phyloP scores from a whole-genome alignment of 1,284 basidiomycete species.

The Leucoagaricus sp. region DNA sequence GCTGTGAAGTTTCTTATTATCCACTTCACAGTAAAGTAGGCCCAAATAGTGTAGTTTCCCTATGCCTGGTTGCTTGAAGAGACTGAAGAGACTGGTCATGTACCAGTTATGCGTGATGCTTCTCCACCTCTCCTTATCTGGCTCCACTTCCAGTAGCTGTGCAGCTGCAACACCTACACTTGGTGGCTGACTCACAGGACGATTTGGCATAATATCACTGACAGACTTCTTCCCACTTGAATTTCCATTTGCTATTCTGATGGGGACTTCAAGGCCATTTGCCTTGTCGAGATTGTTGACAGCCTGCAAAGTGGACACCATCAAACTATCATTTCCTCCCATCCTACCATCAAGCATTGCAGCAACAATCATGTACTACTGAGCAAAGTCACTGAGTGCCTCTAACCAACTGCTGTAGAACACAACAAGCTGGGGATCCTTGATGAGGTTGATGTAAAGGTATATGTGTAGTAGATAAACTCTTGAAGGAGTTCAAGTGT shows the following conservation, averaged over 20 bases:
- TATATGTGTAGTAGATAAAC: slow-evolving; percentile 95
- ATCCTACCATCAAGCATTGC: slow-evolving; percentile 56
- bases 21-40: slow-evolving; percentile 78
- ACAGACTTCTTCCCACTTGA: slow-evolving; percentile 35
- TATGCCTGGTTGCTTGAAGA: slow-evolving; percentile 87
- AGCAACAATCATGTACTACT: slow-evolving; percentile 94
- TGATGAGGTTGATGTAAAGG: slow-evolving; percentile 88
- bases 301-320: slow-evolving; percentile 38
- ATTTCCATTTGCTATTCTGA: slow-evolving; percentile 26
- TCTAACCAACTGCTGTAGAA: slow-evolving; percentile 93
- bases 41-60: slow-evolving; percentile 96
- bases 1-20: slow-evolving; percentile 81
- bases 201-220: slow-evolving; percentile 53
- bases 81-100: slow-evolving; percentile 79
- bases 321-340: slow-evolving; percentile 37
- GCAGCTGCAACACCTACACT: slow-evolving; percentile 89
- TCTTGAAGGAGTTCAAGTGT: slow-evolving; percentile 82
- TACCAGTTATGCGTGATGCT: slow-evolving; percentile 94
- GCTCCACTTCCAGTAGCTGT: slow-evolving; percentile 82
- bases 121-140: slow-evolving; percentile 93
- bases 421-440: slow-evolving; percentile 70
- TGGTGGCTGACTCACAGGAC: slow-evolving; percentile 68
- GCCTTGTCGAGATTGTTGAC: slow-evolving; percentile 36
- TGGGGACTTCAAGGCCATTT: slow-evolving; percentile 22
- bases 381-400: slow-evolving; percentile 92